These are phyloP conservation scores for Chalaropsis ovoidea DNA, from an alignment of 2,329 filamentous ascomycete genomes.

Conservation along the genomic window DNA sequence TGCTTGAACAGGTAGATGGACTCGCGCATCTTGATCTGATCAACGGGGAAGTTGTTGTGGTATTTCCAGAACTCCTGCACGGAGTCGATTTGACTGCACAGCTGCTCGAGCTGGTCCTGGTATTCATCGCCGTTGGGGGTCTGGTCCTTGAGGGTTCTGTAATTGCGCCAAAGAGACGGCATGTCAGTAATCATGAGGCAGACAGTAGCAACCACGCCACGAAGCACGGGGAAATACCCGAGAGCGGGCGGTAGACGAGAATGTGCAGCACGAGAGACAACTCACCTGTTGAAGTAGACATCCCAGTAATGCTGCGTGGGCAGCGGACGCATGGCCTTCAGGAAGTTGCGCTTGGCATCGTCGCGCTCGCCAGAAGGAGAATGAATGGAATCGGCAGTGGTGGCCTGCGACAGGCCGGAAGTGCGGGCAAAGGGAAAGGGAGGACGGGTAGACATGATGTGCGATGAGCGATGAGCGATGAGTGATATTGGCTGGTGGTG, in stretches of 20 bases:
- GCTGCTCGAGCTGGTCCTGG: slow-evolving; percentile 49
- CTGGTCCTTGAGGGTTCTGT: slow-evolving; percentile 39
- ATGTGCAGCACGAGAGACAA: neutral
- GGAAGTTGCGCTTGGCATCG: slow-evolving; percentile 73
- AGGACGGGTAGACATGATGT: slow-evolving; percentile 47
- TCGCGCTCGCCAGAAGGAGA: slow-evolving; percentile 65
- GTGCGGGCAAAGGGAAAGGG: slow-evolving; percentile 54
- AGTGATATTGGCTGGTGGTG: slow-evolving; percentile 3
- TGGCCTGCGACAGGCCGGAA: slow-evolving; percentile 50
- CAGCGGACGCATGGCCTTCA: slow-evolving; percentile 60
- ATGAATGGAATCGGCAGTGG: slow-evolving; percentile 48
- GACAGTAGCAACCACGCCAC: no score
- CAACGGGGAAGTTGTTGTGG: slow-evolving; percentile 69
- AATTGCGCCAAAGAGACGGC: neutral
- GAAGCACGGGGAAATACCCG: neutral
- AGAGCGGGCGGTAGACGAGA: slow-evolving; percentile 8
- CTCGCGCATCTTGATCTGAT: slow-evolving; percentile 65
- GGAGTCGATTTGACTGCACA: slow-evolving; percentile 59
- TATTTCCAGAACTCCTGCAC: slow-evolving; percentile 79
- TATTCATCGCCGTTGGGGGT: slow-evolving; percentile 39
- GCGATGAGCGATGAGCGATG: slow-evolving; percentile 25
- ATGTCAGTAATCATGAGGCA: neutral
- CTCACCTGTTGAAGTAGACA: slow-evolving; percentile 55
- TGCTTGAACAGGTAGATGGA: slow-evolving; percentile 71
- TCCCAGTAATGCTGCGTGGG: slow-evolving; percentile 74